Conservation (phyloP, 305 asterid genomes). For the Fraxinus angustifolia region DNA sequence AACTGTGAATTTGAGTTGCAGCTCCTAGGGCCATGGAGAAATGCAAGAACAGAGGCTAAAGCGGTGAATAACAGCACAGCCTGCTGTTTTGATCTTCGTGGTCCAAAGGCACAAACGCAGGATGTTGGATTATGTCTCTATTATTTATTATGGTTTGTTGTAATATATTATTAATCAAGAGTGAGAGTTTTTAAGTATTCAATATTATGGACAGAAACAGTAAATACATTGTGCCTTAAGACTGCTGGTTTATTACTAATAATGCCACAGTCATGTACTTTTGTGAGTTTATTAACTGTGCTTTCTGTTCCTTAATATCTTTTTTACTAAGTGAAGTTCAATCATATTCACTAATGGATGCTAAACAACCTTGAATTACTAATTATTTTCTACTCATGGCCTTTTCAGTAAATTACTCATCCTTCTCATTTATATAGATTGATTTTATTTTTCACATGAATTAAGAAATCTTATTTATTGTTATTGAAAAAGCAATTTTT, state of each 20-base stretch:
- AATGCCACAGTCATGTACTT: constrained; percentile 16
- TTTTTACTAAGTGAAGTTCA: neutral
- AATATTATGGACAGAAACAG: neutral
- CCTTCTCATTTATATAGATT: no score
- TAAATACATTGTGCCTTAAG: constrained; percentile 2
- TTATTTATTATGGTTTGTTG: neutral
- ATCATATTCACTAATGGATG: neutral
- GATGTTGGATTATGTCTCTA: constrained; percentile 41
- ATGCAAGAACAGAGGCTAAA: constrained; percentile 65
- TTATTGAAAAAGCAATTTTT: no score
- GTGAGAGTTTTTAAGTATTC: constrained; percentile 14
- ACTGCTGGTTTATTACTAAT: constrained; percentile 10
- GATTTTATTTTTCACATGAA: no score
- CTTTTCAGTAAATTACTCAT: no score
- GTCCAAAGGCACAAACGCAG: constrained; percentile 25
- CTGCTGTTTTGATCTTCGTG: constrained; percentile 44
- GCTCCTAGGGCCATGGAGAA: constrained; percentile 87
- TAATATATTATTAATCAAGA: constrained; percentile 9
- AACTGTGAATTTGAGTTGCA: constrained; percentile 25
- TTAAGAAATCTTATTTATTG: no score
- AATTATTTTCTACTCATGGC: no score
- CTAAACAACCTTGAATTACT: neutral
- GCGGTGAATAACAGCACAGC: constrained; percentile 21
- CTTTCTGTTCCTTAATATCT: neutral
- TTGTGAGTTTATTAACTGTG: neutral